These are phyloP conservation scores for Dactylis glomerata DNA, from an alignment of 176 grass and related monocot genomes.

Conservation along the genomic window DNA sequence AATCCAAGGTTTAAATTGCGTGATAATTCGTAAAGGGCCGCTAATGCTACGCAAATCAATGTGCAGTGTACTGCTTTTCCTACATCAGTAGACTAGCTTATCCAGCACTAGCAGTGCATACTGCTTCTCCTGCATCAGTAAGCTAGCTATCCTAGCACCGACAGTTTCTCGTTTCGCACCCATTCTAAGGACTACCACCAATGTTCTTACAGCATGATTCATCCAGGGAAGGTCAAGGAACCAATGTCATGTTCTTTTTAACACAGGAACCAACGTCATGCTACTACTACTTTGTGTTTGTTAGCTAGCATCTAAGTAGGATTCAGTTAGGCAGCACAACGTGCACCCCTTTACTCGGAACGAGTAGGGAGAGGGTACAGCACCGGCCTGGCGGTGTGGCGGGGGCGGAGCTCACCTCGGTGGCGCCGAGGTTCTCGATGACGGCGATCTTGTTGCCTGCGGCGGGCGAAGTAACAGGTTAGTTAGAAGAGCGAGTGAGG, in stretches of 20 bases:
- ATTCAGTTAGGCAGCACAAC: too few relatives aligned
- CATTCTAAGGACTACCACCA: neutral
- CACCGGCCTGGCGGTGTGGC: neutral
- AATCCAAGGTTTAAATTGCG: too few relatives aligned
- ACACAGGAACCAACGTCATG: too few relatives aligned
- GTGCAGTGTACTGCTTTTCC: neutral
- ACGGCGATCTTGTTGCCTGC: constrained; percentile 96
- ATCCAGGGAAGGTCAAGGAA: neutral
- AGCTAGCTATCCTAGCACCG: neutral
- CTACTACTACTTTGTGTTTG: too few relatives aligned
- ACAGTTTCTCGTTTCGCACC: neutral
- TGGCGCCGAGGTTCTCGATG: constrained; percentile 88
- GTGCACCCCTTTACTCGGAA: too few relatives aligned
- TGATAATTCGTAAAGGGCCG: neutral
- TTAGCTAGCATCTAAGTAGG: too few relatives aligned
- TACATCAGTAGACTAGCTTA: neutral
- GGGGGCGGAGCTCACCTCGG: constrained; percentile 57
- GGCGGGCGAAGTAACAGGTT: neutral
- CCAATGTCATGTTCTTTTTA: too few relatives aligned
- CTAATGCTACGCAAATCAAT: neutral
- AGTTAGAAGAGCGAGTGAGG: neutral
- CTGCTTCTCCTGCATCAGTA: neutral
- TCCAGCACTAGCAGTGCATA: too few relatives aligned
- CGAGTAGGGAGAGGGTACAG: neutral
- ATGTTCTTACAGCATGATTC: neutral